A percentile compares a stretch with the other conserved stretches of the same genome.
Evolutionary conservation across 768 basidiomycete genomes (phyloP).

Genomic region (Pleurotus platypus): DNA sequence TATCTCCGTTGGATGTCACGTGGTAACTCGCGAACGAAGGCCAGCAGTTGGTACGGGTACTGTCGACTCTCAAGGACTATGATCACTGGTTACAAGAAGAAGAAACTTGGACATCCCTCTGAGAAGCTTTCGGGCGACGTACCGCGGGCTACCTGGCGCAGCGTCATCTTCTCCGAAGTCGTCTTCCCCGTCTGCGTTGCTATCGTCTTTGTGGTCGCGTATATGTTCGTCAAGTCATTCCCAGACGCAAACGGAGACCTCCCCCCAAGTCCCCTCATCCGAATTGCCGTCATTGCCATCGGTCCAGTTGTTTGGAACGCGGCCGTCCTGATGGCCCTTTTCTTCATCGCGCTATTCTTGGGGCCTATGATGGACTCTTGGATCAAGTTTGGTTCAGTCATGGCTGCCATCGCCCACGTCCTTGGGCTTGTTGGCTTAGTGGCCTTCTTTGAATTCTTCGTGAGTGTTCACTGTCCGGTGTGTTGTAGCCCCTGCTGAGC

Average conservation of each 20-base stretch:
- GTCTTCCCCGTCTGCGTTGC: conserved; percentile 77
- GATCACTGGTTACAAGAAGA: conserved; percentile 99
- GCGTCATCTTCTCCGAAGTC: conserved; percentile 82
- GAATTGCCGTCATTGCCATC: conserved; percentile 83
- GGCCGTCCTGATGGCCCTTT: conserved; percentile 75
- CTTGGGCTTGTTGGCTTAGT: conserved; percentile 77
- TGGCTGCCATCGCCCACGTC: conserved; percentile 90
- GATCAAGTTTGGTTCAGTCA: conserved; percentile 85
- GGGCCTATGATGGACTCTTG: conserved; percentile 86
- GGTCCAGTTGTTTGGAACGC: conserved; percentile 97
- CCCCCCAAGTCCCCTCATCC: conserved; percentile 82
- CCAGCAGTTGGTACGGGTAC: conserved; percentile 99
- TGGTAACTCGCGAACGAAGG: conserved; percentile 93
- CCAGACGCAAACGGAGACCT: conserved; percentile 57
- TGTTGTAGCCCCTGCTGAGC: conserved; percentile 9
- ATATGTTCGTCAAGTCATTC: conserved; percentile 94
- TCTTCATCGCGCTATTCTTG: conserved; percentile 89
- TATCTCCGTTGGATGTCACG: conserved; percentile 99
- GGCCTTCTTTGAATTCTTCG: conserved; percentile 95
- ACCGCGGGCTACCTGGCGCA: conserved; percentile 84
- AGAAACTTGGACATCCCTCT: conserved; percentile 94
- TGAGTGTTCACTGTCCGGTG: conserved; percentile 43
- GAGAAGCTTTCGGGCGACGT: conserved; percentile 96
- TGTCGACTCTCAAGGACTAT: conserved; percentile 95
- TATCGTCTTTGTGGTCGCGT: conserved; percentile 74